A percentile compares a stretch with the other conserved stretches of the same genome.
phyloP scores from a whole-genome alignment of 768 basidiomycete genomes.

The Tricholoma terreum region DNA sequence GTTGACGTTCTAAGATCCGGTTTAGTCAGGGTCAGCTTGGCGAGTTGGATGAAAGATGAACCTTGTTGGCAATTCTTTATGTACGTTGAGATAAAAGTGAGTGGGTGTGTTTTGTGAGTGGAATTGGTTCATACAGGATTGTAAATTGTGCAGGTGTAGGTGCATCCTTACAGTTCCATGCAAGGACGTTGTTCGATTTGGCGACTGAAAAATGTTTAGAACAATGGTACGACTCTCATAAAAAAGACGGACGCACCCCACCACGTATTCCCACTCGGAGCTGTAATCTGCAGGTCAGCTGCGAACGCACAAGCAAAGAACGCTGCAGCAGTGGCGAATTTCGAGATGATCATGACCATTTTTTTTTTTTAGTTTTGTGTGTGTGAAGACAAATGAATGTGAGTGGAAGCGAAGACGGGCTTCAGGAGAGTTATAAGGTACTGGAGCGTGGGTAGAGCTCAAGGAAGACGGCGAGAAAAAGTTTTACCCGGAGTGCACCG shows the following conservation, averaged over 20 bases:
- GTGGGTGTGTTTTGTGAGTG: not conserved
- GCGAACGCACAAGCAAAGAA: conserved; percentile 37
- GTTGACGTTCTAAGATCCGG: conserved; percentile 22
- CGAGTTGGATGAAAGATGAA: not conserved
- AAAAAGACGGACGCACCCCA: conserved; percentile 50
- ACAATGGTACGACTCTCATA: not conserved
- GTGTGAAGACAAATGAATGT: not conserved
- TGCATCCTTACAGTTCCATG: conserved; percentile 53
- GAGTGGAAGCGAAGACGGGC: not conserved
- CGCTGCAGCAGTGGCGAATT: conserved; percentile 34
- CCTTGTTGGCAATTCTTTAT: conserved; percentile 41
- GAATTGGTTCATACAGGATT: conserved; percentile 42
- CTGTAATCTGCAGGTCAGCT: conserved; percentile 39
- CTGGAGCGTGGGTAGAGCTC: not conserved
- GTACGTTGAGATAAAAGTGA: conserved; percentile 7
- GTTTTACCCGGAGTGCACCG: not conserved
- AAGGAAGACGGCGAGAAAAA: not conserved
- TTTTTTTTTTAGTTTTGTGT: not conserved
- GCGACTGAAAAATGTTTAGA: conserved; percentile 40
- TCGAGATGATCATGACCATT: conserved; percentile 17
- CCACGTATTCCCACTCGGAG: conserved; percentile 48
- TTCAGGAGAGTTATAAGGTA: not conserved
- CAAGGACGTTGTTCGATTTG: conserved; percentile 50
- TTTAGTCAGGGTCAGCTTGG: not conserved
- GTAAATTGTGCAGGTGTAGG: conserved; percentile 40